Evolutionary conservation across 164 flowering plant genomes (phyloP).

Genomic region (Vitis labrusca): DNA sequence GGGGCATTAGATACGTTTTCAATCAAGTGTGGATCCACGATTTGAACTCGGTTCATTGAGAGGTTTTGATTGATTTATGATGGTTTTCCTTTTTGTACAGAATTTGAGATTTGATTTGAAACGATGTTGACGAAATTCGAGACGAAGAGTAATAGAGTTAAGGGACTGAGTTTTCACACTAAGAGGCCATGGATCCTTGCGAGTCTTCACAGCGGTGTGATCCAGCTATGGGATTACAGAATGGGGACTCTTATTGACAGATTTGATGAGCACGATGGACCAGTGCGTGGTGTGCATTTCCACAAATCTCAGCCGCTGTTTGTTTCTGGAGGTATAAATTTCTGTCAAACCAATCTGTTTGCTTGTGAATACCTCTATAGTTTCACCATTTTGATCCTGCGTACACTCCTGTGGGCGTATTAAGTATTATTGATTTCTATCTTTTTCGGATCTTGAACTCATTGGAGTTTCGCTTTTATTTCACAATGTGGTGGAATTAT

Average conservation of each 20-base stretch:
- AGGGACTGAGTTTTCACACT: constrained; percentile 86
- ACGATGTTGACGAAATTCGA: constrained; percentile 94
- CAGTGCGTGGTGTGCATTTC: constrained; percentile 93
- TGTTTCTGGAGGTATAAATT: constrained; percentile 80
- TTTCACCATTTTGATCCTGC: no score
- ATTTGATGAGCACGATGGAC: constrained; percentile 94
- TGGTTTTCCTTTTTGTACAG: neutral
- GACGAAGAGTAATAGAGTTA: constrained; percentile 95
- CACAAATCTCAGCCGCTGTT: constrained; percentile 89
- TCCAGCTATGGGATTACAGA: constrained; percentile 97
- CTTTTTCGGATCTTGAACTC: no score
- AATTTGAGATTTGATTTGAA: constrained; percentile 9
- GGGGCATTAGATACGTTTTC: no score
- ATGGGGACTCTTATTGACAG: constrained; percentile 92
- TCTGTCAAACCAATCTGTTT: neutral
- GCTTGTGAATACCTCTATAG: no score
- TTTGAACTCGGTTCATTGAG: no score
- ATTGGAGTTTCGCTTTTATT: no score
- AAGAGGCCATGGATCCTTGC: constrained; percentile 98
- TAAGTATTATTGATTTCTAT: no score
- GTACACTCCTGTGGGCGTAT: no score
- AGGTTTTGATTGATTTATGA: no score
- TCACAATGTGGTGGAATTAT: no score
- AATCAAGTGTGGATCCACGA: no score
- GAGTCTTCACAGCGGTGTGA: constrained; percentile 94